Conservation (phyloP, 2,329 filamentous ascomycete species). For the Monilinia vaccinii-corymbosi region DNA sequence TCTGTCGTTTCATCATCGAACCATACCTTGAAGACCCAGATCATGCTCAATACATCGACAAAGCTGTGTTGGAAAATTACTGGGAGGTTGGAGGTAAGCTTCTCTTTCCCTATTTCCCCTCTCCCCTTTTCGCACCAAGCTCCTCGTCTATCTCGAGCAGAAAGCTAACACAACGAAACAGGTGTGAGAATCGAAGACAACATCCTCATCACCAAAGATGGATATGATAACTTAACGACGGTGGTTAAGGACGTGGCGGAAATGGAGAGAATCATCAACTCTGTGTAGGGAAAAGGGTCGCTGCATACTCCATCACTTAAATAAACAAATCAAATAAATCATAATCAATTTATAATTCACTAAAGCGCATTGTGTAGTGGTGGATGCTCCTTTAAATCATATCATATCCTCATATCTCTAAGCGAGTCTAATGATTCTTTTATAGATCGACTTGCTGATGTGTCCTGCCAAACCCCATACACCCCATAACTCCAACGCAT, state of each 20-base stretch:
- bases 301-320: too few relatives aligned
- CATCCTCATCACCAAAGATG: slow-evolving; percentile 59
- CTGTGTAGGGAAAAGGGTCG: background rate
- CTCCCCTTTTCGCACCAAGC: background rate
- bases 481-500: too few relatives aligned
- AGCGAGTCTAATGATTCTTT: too few relatives aligned
- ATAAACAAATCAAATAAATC: too few relatives aligned
- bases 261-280: slow-evolving; percentile 38
- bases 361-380: too few relatives aligned
- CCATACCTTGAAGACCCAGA: slow-evolving; percentile 66
- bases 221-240: slow-evolving; percentile 64
- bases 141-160: background rate
- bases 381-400: background rate
- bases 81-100: slow-evolving; percentile 60
- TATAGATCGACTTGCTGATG: too few relatives aligned
- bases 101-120: background rate
- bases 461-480: background rate
- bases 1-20: slow-evolving; percentile 80
- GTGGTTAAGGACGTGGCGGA: slow-evolving; percentile 59
- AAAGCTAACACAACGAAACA: background rate
- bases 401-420: too few relatives aligned
- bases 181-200: slow-evolving; percentile 60
- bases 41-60: slow-evolving; percentile 69
- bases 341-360: too few relatives aligned
- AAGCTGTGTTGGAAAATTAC: slow-evolving; percentile 63